Percentiles rank a stretch among this genome's conserved stretches.
Conservation (phyloP, 2,329 filamentous ascomycete species). For the Metarhizium album region DNA sequence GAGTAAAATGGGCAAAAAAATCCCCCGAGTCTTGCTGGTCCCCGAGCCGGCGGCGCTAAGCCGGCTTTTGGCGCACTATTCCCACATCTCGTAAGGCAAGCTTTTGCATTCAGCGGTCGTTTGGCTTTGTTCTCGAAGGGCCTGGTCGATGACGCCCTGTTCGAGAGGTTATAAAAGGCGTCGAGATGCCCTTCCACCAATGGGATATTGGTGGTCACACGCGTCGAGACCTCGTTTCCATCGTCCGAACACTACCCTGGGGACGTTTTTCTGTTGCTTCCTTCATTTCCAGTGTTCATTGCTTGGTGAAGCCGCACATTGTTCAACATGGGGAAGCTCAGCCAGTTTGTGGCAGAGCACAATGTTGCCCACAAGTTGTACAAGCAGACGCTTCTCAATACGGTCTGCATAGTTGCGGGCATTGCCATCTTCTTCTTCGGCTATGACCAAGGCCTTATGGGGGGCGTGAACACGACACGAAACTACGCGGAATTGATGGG, state of each 20-base stretch:
- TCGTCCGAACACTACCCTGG: too few species aligned
- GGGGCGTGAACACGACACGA: slow-evolving; percentile 34
- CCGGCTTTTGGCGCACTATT: neutral
- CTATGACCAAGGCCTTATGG: slow-evolving; percentile 45
- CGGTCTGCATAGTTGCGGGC: slow-evolving; percentile 52
- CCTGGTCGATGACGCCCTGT: neutral
- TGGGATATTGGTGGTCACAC: too few species aligned
- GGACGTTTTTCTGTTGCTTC: too few species aligned
- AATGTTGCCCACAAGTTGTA: slow-evolving; percentile 39
- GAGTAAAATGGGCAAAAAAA: too few species aligned
- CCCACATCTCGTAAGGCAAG: neutral
- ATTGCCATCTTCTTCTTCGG: slow-evolving; percentile 36
- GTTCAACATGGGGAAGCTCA: slow-evolving; percentile 1
- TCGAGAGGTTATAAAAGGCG: neutral
- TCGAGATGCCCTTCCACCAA: neutral
- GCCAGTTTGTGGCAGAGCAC: slow-evolving; percentile 6
- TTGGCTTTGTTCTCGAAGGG: neutral
- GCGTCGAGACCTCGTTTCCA: too few species aligned
- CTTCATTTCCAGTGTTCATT: too few species aligned
- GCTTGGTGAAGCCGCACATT: neutral
- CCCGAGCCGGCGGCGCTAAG: neutral
- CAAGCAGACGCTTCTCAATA: slow-evolving; percentile 45
- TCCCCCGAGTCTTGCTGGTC: neutral
- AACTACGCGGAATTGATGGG: slow-evolving; percentile 30
- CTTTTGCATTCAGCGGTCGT: neutral